phyloP scores from a whole-genome alignment of 805 yeast species.

The Teunomyces atbi region DNA sequence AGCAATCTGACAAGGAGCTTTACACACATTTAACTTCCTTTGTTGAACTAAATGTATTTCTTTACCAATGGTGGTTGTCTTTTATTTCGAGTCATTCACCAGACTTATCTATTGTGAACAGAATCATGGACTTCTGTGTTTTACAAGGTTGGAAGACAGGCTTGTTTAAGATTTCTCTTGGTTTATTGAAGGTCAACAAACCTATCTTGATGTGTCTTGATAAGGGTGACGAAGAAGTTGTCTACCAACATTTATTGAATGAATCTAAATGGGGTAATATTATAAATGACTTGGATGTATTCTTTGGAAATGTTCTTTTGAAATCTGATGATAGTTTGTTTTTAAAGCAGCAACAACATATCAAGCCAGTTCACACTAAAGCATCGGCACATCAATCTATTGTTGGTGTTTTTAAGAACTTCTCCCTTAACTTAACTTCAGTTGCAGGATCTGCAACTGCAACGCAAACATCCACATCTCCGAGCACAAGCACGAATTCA shows the following conservation, averaged over 20 bases:
- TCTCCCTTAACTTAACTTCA: slow-evolving; percentile 21
- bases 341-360: slow-evolving; percentile 5
- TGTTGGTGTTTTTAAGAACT: slow-evolving; percentile 28
- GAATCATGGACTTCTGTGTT: slow-evolving; percentile 51
- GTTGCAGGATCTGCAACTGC: slow-evolving; percentile 5
- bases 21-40: slow-evolving; percentile 40
- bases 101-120: slow-evolving; percentile 43
- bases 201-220: slow-evolving; percentile 38
- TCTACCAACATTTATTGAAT: slow-evolving; percentile 42
- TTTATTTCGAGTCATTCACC: slow-evolving; percentile 63
- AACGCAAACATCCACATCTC: slow-evolving; percentile 1
- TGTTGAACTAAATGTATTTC: slow-evolving; percentile 46
- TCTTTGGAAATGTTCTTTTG: slow-evolving; percentile 38
- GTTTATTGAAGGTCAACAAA: slow-evolving; percentile 49
- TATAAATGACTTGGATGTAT: slow-evolving; percentile 33
- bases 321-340: slow-evolving; percentile 36
- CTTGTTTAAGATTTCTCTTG: slow-evolving; percentile 54
- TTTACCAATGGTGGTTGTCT: slow-evolving; percentile 68
- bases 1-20: slow-evolving; percentile 39
- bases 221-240: slow-evolving; percentile 41
- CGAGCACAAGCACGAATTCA: slow-evolving; percentile 14
- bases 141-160: slow-evolving; percentile 54
- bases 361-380: background rate
- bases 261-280: slow-evolving; percentile 45
- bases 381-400: slow-evolving; percentile 13